These are phyloP conservation scores for Monosporascus ibericus DNA, from an alignment of 2,329 filamentous ascomycete genomes.

Conservation along the genomic window DNA sequence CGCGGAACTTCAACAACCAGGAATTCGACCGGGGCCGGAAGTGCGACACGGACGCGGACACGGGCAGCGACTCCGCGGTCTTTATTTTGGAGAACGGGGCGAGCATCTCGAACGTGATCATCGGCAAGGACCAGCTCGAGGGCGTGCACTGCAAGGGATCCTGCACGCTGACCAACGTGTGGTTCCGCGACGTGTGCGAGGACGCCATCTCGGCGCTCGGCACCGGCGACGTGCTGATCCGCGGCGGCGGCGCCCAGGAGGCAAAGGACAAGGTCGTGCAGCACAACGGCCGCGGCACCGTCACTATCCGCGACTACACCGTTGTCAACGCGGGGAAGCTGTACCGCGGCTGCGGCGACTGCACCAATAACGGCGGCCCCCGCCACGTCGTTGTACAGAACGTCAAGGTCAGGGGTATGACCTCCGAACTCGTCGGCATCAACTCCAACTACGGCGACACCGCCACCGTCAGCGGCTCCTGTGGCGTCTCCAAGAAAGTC, in stretches of 20 bases:
- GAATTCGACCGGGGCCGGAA: too few species aligned
- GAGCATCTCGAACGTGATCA: too few species aligned
- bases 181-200: slow-evolving; percentile 32
- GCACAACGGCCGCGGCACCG: slow-evolving; percentile 14
- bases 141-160: slow-evolving; percentile 25
- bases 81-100: too few species aligned
- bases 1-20: too few species aligned
- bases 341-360: slow-evolving; percentile 42
- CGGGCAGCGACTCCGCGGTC: too few species aligned
- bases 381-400: slow-evolving; percentile 25
- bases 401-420: slow-evolving; percentile 24
- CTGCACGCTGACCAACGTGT: slow-evolving; percentile 24
- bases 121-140: too few species aligned
- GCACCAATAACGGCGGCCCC: slow-evolving; percentile 22
- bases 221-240: slow-evolving; percentile 21
- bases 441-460: slow-evolving; percentile 33
- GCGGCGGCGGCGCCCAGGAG: slow-evolving; percentile 27
- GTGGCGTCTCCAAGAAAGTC: too few species aligned
- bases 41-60: too few species aligned
- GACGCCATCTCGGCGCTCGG: slow-evolving; percentile 22
- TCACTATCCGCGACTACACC: too few species aligned
- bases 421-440: slow-evolving; percentile 20
- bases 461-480: slow-evolving; percentile 13
- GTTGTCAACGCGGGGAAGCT: slow-evolving; percentile 35
- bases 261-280: slow-evolving; percentile 22